These are phyloP conservation scores for Forsythia suspensa DNA, from an alignment of 257 asterid species.

Conservation along the genomic window DNA sequence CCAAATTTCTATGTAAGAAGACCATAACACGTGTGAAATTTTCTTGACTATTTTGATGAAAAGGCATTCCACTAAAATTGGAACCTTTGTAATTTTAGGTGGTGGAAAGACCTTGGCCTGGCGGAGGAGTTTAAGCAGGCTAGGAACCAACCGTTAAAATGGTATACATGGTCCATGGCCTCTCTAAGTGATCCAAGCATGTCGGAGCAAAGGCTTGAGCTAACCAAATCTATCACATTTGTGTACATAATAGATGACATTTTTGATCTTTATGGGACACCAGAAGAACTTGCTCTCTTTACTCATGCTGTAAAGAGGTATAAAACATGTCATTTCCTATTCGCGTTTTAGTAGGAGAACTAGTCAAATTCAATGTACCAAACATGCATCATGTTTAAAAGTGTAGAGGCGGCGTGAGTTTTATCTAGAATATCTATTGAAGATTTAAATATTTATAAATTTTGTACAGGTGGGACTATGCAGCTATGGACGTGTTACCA, in stretches of 20 bases:
- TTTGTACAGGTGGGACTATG: slow-evolving; percentile 39
- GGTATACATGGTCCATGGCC: slow-evolving; percentile 35
- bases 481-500: slow-evolving; percentile 31
- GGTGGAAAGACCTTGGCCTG: slow-evolving; percentile 45
- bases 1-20: neutral
- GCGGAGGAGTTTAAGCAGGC: slow-evolving; percentile 30
- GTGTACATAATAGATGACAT: slow-evolving; percentile 29
- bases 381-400: too few relatives aligned
- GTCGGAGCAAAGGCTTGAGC: slow-evolving; percentile 17
- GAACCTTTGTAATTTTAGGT: slow-evolving; percentile 18
- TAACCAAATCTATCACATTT: slow-evolving; percentile 26
- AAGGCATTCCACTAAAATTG: neutral
- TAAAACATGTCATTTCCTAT: neutral
- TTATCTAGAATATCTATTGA: neutral
- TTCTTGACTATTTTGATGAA: neutral
- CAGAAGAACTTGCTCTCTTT: slow-evolving; percentile 24
- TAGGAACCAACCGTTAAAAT: slow-evolving; percentile 30
- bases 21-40: neutral
- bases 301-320: slow-evolving; percentile 33
- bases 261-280: slow-evolving; percentile 23
- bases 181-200: slow-evolving; percentile 4
- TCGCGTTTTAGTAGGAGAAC: too few relatives aligned
- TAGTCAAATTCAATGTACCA: too few relatives aligned
- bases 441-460: neutral
- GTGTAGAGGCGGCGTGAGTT: too few relatives aligned